These are phyloP conservation scores for Zygosaccharomyces siamensis DNA, from an alignment of 805 yeast species.

Conservation along the genomic window DNA sequence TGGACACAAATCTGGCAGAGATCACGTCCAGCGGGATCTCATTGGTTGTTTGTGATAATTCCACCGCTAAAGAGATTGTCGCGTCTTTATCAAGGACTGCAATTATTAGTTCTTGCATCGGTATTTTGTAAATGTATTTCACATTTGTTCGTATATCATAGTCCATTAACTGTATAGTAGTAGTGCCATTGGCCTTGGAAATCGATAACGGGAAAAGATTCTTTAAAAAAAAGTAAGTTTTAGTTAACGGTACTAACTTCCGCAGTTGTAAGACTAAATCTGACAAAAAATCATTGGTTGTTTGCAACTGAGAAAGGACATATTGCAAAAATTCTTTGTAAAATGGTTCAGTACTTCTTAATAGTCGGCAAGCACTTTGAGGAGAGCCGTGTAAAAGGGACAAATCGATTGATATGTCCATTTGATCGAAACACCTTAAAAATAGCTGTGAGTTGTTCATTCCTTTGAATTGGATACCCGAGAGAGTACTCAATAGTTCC, in stretches of 20 bases:
- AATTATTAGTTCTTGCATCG: constrained; percentile 15
- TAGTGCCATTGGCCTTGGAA: neutral
- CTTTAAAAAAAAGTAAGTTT: constrained; percentile 14
- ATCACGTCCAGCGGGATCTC: constrained; percentile 6
- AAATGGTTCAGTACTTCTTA: constrained; percentile 1
- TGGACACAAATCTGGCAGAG: constrained; percentile 10
- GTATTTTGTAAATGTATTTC: constrained; percentile 12
- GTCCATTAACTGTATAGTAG: constrained; percentile 13
- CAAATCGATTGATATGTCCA: constrained; percentile 5
- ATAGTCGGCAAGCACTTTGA: neutral
- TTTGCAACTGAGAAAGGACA: neutral
- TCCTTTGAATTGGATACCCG: constrained; percentile 16
- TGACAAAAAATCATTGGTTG: neutral
- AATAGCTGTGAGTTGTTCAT: constrained; percentile 11
- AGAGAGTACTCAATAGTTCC: constrained; percentile 12
- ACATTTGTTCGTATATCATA: constrained; percentile 14
- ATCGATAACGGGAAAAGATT: constrained; percentile 17
- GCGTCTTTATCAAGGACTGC: constrained; percentile 5
- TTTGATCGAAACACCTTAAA: constrained; percentile 3
- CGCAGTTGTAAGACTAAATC: constrained; percentile 7
- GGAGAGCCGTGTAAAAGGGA: neutral
- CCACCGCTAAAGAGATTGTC: constrained; percentile 7
- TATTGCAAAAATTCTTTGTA: neutral
- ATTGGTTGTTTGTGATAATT: neutral
- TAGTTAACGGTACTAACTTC: constrained; percentile 10